Base-by-base conservation (phyloP, 345 rosid genomes). In the Cardiospermum halicacabum region DNA sequence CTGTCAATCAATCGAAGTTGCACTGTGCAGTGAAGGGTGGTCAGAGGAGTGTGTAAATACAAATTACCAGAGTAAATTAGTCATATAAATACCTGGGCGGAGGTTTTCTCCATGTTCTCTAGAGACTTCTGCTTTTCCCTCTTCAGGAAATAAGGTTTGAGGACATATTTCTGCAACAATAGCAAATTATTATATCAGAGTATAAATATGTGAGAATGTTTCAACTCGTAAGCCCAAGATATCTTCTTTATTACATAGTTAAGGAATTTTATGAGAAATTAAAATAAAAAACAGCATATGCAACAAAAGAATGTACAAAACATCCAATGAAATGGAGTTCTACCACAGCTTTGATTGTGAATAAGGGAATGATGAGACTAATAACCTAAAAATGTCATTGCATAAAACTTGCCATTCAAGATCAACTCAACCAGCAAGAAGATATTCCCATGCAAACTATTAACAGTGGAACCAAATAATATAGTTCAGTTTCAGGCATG, bases 121-220 rank as follows among this genome's bases (percentile, higher is more conserved):
- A 88, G 77, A 56, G 90, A 77, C 83, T 84, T 91, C 48, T 53
- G 81, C 74, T 77, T 85, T 58, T 91, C 89, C 78, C 96, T 87
- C 72, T 66, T 80, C 50, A 63, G 86, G 69, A 62, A 68, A 75
- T 84, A 89, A 12, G 99, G 98, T 72, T 91, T 91, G 69, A 89
- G 69, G 48, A 95, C 72, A 53, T 79, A 85, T 81, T 76, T 95
- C 97, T 94, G 86, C 75, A 75, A 34, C 56, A 50, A 36, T 15
- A 58, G 18, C 53, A 26, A 62, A 48, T 40, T 62, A n/a, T n/a
- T n/a, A n/a, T n/a, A 39, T 28, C 11, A 58, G 24, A 56, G 19
- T 26, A 28, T 19, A 27, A 59, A 57, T 2, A 67, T 12, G 13
- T 40, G 40, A 59, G 21, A 45, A 57, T 48, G 40, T 39, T 37